Evolutionary conservation across 495 filamentous ascomycete genomes (phyloP).

Genomic region (Achaetomiella virescens): DNA sequence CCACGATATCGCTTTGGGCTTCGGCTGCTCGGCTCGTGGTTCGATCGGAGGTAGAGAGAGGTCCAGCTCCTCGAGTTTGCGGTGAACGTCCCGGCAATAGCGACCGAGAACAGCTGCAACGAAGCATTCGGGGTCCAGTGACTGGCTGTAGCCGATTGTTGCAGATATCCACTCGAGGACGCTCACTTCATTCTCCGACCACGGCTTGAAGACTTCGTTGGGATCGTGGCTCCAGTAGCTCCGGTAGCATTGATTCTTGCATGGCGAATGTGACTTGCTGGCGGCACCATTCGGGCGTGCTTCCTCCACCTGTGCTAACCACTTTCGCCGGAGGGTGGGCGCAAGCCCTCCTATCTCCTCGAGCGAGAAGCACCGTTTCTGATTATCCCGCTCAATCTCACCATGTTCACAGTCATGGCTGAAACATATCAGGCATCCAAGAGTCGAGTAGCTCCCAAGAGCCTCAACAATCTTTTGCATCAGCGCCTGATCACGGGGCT

Average conservation of each 20-base stretch:
- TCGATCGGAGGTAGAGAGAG: conserved; percentile 24
- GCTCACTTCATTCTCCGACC: conserved; percentile 36
- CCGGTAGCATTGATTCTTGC: conserved; percentile 38
- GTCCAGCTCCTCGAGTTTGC: conserved; percentile 38
- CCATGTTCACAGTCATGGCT: conserved; percentile 47
- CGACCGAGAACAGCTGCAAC: conserved; percentile 38
- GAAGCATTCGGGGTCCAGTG: conserved; percentile 34
- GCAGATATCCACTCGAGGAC: conserved; percentile 35
- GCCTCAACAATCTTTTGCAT: conserved; percentile 31
- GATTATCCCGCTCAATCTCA: conserved; percentile 42
- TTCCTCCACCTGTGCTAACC: conserved; percentile 22
- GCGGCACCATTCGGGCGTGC: conserved; percentile 12
- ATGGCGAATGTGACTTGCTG: conserved; percentile 22
- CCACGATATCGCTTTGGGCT: conserved; percentile 37
- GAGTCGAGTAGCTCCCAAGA: conserved; percentile 38
- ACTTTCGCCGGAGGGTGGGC: conserved; percentile 20
- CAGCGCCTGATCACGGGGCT: conserved; percentile 18
- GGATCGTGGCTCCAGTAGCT: conserved; percentile 27
- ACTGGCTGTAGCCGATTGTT: conserved; percentile 31
- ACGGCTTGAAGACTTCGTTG: conserved; percentile 20
- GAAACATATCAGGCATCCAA: conserved; percentile 43
- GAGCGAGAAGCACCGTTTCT: conserved; percentile 38
- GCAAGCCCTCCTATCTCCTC: conserved; percentile 26
- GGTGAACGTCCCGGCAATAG: conserved; percentile 46
- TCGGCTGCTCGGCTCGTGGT: conserved; percentile 18